Base-by-base conservation (phyloP, 1,284 basidiomycete genomes). In the Tetrapyrgos nigripes region DNA sequence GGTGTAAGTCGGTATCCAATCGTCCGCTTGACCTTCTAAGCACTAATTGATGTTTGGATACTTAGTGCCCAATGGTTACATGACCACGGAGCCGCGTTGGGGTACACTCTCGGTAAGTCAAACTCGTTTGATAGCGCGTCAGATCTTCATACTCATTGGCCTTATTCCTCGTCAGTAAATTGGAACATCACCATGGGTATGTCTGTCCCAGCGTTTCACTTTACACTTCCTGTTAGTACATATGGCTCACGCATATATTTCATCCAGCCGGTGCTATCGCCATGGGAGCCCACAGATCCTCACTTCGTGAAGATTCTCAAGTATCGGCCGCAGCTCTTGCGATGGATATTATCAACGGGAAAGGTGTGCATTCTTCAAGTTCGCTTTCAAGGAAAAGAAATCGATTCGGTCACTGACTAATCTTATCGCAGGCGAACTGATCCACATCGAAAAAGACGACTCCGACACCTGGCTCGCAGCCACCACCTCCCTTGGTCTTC, bases 161-260 rank as follows among this genome's bases (percentile, higher is more conserved):
- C n/a, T 19, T 6, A 24, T 14, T 40, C 37, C 37, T 40, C 6
- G 6, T 9, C 31, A 73, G 73, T 75, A 1, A 76, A 74, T 63
- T 75, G 74, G 73, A 76, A 75, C 52, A 76, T 76, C 37, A 73
- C 70, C 10, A 70, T 76, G 44, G 74, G 72, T 70, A 55, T 37
- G 2, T 21, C 14, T 29, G 37, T 46, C 21, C 28, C 31, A 13
- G 4, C 4, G 17, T 47, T 4, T n/a, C n/a, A n/a, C n/a, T n/a
- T n/a, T n/a, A n/a, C n/a, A n/a, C 2, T 53, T 24, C 10, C 10
- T 23, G 24, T 6, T n/a, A n/a, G 13, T 3, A 40, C 28, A 5
- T n/a, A 17, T n/a, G 8, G 6, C 6, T 35, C 10, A 51, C 9
- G 55, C 23, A 11, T 4, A 14, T 26, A 24, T 21, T n/a, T 44